phyloP scores from a whole-genome alignment of 345 rosid genomes.

The Lepidium africanum region DNA sequence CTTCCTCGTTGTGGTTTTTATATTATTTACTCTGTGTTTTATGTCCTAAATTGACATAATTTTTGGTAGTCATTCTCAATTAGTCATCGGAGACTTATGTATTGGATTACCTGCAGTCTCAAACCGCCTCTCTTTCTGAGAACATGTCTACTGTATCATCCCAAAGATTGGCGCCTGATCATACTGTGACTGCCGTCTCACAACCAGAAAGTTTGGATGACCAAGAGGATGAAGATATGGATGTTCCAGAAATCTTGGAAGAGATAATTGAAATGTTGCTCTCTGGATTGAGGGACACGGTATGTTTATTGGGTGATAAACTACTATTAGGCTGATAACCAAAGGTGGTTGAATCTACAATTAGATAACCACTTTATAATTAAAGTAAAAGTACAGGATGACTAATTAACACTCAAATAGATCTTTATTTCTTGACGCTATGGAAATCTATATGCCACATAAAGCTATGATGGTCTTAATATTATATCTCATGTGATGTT shows the following conservation, averaged over 20 bases:
- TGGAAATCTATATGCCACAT: background rate
- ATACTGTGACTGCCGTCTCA: slow-evolving; percentile 7
- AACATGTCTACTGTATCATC: slow-evolving; percentile 40
- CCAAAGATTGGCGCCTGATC: slow-evolving; percentile 30
- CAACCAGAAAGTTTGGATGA: slow-evolving; percentile 30
- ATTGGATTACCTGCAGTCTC: slow-evolving; percentile 40
- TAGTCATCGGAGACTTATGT: background rate
- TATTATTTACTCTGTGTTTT: background rate
- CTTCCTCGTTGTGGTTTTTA: background rate
- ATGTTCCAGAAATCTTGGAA: slow-evolving; percentile 76
- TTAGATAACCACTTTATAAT: background rate
- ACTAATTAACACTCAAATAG: background rate
- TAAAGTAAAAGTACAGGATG: background rate
- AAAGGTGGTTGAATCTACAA: background rate
- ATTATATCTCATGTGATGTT: background rate
- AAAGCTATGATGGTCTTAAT: background rate
- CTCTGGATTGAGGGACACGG: slow-evolving; percentile 78
- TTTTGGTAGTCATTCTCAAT: slow-evolving; percentile 5
- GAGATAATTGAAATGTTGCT: slow-evolving; percentile 83
- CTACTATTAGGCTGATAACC: slow-evolving; percentile 8
- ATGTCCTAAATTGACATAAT: background rate
- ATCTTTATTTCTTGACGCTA: background rate
- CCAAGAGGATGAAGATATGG: slow-evolving; percentile 64
- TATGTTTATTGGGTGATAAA: slow-evolving; percentile 42
- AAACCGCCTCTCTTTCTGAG: slow-evolving; percentile 52